These are phyloP conservation scores for Fusarium sacchari DNA, from an alignment of 2,329 filamentous ascomycete genomes.

Conservation along the genomic window DNA sequence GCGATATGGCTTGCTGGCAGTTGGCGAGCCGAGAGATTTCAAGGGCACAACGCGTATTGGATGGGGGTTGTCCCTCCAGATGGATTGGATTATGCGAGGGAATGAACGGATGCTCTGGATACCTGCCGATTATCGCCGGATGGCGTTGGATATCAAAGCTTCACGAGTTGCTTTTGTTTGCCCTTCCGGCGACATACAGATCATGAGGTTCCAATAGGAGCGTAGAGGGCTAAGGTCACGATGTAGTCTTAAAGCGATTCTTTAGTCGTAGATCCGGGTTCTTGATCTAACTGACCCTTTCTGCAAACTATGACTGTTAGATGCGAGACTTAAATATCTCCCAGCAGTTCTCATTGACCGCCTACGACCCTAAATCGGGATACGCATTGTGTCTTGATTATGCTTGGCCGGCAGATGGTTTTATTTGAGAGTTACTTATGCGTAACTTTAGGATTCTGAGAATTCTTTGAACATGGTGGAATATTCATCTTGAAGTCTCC, in stretches of 20 bases:
- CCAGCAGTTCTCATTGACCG: no score
- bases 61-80: background rate
- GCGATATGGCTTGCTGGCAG: accelerated
- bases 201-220: background rate
- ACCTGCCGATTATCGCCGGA: accelerated
- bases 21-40: accelerated
- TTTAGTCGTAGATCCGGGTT: accelerated
- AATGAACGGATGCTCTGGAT: background rate
- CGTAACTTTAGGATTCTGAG: no score
- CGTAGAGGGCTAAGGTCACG: accelerated
- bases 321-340: no score
- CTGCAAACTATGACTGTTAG: no score
- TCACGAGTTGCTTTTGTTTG: background rate
- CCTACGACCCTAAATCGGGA: no score
- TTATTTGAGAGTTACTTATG: no score
- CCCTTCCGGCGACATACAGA: accelerated
- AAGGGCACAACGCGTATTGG: accelerated
- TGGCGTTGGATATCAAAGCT: accelerated
- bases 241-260: background rate
- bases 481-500: no score
- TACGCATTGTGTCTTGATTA: no score
- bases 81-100: background rate
- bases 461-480: no score
- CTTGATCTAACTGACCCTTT: accelerated
- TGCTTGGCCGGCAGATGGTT: no score